phyloP scores from a whole-genome alignment of 2,329 filamentous ascomycete species.

The Trichophyton benhamiae region DNA sequence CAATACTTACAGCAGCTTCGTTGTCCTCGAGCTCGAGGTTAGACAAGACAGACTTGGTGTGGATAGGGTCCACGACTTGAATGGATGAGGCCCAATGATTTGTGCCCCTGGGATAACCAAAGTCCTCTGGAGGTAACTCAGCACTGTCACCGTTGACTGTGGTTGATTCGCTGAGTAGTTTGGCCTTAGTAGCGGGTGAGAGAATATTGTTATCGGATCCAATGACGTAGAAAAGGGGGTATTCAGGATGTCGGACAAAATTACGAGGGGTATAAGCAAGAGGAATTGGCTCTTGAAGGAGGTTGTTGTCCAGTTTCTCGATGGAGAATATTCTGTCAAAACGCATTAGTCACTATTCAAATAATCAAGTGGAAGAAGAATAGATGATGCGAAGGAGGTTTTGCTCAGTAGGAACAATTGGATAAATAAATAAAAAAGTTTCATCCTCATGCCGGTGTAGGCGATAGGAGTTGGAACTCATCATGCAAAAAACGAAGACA shows the following conservation, averaged over 20 bases:
- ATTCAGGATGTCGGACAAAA: slow-evolving; percentile 75
- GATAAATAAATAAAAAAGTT: slow-evolving; percentile 36
- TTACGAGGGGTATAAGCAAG: slow-evolving; percentile 82
- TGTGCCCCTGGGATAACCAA: slow-evolving; percentile 72
- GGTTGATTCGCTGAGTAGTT: slow-evolving; percentile 59
- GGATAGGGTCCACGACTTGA: slow-evolving; percentile 73
- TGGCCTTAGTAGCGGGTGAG: slow-evolving; percentile 61
- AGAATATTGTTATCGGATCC: slow-evolving; percentile 89
- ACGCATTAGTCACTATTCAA: not conserved
- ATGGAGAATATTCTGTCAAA: slow-evolving; percentile 68
- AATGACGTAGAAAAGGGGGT: slow-evolving; percentile 84
- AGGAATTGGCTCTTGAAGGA: slow-evolving; percentile 74
- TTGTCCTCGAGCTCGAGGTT: slow-evolving; percentile 78
- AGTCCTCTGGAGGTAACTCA: slow-evolving; percentile 63
- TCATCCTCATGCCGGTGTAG: slow-evolving; percentile 35
- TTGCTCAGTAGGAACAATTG: slow-evolving; percentile 96
- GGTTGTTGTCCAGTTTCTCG: slow-evolving; percentile 70
- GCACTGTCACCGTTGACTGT: slow-evolving; percentile 60
- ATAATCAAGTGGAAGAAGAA: slow-evolving; percentile 23
- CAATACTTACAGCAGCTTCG: slow-evolving; percentile 78
- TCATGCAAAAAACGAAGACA: slow-evolving; percentile 36
- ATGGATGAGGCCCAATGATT: slow-evolving; percentile 95
- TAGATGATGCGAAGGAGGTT: slow-evolving; percentile 16
- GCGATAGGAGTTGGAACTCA: slow-evolving; percentile 40
- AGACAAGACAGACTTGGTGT: slow-evolving; percentile 59